phyloP scores from a whole-genome alignment of 805 yeast species.

The Teunomyces stri region DNA sequence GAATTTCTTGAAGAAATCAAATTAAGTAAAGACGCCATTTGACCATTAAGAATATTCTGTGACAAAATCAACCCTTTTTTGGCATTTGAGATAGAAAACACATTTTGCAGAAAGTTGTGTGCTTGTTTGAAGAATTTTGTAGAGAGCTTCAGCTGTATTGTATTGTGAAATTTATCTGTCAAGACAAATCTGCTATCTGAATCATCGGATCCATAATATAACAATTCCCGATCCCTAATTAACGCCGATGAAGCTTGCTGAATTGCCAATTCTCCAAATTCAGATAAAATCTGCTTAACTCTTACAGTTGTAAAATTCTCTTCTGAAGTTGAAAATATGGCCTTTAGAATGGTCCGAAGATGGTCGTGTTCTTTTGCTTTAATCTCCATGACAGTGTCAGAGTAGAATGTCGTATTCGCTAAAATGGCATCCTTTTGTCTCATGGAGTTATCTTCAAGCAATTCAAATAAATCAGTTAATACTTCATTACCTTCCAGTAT shows the following conservation, averaged over 20 bases:
- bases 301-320: constrained; percentile 44
- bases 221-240: constrained; percentile 55
- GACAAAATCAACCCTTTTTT: constrained; percentile 56
- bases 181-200: constrained; percentile 49
- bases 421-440: constrained; percentile 63
- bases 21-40: constrained; percentile 62
- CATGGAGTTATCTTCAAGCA: constrained; percentile 61
- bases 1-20: constrained; percentile 34
- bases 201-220: constrained; percentile 41
- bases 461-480: constrained; percentile 30
- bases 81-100: constrained; percentile 41
- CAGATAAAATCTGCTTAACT: constrained; percentile 47
- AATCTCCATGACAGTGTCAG: constrained; percentile 17
- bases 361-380: constrained; percentile 24
- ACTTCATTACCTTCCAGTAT: constrained; percentile 32
- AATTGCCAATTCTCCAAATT: constrained; percentile 45
- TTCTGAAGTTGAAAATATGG: constrained; percentile 57
- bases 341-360: constrained; percentile 44
- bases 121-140: constrained; percentile 45
- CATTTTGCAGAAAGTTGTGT: constrained; percentile 40
- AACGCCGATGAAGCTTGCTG: constrained; percentile 50
- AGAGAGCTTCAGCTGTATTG: constrained; percentile 38
- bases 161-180: constrained; percentile 49
- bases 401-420: constrained; percentile 45
- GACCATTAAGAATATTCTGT: constrained; percentile 56